Evolutionary conservation across 2,329 filamentous ascomycete genomes (phyloP), one percentile per base, ranked within the genome.

Genomic region (Hirsutella rhossiliensis): DNA sequence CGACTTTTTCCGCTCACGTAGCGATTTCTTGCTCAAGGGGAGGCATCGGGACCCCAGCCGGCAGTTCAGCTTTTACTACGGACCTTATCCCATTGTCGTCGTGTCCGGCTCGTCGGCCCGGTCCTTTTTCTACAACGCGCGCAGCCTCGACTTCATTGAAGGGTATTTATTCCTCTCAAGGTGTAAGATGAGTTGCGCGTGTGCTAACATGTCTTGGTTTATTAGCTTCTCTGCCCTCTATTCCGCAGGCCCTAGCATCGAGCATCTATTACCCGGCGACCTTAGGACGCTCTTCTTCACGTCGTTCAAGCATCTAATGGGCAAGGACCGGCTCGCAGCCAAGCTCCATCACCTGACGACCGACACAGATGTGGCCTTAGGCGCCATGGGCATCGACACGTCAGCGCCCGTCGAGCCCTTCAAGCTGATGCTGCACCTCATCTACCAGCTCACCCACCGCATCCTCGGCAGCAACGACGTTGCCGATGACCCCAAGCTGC

Each of bases 381-480:
- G 23, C 23, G 23, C 23, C 7, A 11, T 30, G 3, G 38, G 28
- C 12, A 20, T 47, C 5, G 38, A 47, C 7, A 44, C 43, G 7
- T 38, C 45, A 3, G 11, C 15, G 11, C 30, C 30, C 12, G 11
- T 71, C 7, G 66, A 78, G 48, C 73, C 74, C 0, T 78, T 78
- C 51, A 64, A 75, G 31, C 64, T 64, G 52, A 61, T 78, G 40
- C 75, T 75, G 52, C 56, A 62, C 7, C 60, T 75, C 44, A 64
- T 78, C 1, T 79, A 72, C 55, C 65, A 69, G 52, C 62, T 79
- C 15, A 78, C 73, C 5, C 75, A 78, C 60, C 67, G 75, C 12
- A 71, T 66, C 4, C 63, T 78, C 1, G 75, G 71, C 6, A 65
- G 65, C 42, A 60, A 67, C 29, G 75, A 79, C 37, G 67, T 79